A percentile compares a stretch with the other conserved stretches of the same genome.
These are phyloP conservation scores for Stagonosporopsis cucurbitacearum DNA, from an alignment of 2,329 filamentous ascomycete species.

Conservation along the genomic window DNA sequence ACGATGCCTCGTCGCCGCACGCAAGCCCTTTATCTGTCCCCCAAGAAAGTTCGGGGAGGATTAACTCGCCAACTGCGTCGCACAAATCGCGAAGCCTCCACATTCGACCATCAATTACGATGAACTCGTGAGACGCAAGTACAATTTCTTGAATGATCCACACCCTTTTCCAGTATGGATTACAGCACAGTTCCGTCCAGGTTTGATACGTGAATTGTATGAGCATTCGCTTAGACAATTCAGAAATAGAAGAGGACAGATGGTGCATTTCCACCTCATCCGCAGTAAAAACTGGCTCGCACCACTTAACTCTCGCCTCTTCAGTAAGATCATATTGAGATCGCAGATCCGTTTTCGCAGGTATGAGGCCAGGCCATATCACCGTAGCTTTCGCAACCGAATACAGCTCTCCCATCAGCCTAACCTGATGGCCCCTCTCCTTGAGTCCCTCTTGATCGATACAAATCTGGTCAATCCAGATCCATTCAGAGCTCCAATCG, in stretches of 20 bases:
- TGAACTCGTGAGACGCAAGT: not conserved
- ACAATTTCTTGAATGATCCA: not conserved
- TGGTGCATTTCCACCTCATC: too few species aligned
- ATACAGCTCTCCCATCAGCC: not conserved
- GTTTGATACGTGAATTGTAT: not conserved
- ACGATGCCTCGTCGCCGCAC: too few species aligned
- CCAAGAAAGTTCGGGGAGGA: too few species aligned
- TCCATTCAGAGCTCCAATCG: not conserved
- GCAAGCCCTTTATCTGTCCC: too few species aligned
- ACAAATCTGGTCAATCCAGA: not conserved
- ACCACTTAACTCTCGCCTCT: too few species aligned
- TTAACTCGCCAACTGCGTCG: not conserved
- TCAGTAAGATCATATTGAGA: too few species aligned
- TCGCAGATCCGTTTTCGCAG: too few species aligned
- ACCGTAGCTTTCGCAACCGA: not conserved
- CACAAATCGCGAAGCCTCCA: not conserved
- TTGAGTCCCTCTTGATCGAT: not conserved
- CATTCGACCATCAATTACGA: not conserved
- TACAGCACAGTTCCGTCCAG: not conserved
- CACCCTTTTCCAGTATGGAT: not conserved
- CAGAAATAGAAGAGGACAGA: too few species aligned
- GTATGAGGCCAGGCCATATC: not conserved
- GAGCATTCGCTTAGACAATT: not conserved
- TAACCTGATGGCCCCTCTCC: not conserved
- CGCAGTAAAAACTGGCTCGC: too few species aligned